Conservation (phyloP, 805 yeast genomes). For the Candida qinlingensis region DNA sequence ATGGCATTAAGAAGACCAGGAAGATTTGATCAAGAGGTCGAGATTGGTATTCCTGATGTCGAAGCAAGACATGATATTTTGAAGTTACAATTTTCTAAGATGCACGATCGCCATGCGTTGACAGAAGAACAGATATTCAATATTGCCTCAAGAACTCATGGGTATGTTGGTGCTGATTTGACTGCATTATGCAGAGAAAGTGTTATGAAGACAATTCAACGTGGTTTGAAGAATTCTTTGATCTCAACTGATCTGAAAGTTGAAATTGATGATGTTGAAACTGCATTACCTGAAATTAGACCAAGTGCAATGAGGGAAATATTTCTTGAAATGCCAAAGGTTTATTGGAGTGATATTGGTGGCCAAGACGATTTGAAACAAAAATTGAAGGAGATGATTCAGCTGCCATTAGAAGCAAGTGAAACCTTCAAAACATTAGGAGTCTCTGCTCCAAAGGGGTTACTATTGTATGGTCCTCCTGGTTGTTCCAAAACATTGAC, state of each 20-base stretch:
- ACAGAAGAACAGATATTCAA: slow-evolving; percentile 47
- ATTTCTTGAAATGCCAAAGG: slow-evolving; percentile 89
- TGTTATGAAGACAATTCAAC: slow-evolving; percentile 74
- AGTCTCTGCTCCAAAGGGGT: slow-evolving; percentile 88
- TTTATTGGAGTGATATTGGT: slow-evolving; percentile 91
- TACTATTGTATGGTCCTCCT: slow-evolving; percentile 93
- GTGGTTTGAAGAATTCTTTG: slow-evolving; percentile 37
- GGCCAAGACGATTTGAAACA: slow-evolving; percentile 84
- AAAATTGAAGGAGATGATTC: slow-evolving; percentile 84
- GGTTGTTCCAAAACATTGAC: slow-evolving; percentile 95
- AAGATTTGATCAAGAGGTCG: slow-evolving; percentile 83
- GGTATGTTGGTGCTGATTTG: slow-evolving; percentile 95
- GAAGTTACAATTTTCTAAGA: slow-evolving; percentile 47
- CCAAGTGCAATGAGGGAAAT: slow-evolving; percentile 98
- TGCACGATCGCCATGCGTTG: slow-evolving; percentile 44
- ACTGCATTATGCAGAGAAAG: slow-evolving; percentile 85
- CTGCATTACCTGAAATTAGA: slow-evolving; percentile 71
- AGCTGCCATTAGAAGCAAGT: slow-evolving; percentile 80
- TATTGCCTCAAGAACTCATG: slow-evolving; percentile 81
- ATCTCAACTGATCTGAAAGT: slow-evolving; percentile 40
- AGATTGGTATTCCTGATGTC: slow-evolving; percentile 87
- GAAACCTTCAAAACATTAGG: slow-evolving; percentile 75
- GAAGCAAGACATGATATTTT: slow-evolving; percentile 74
- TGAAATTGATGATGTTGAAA: slow-evolving; percentile 51
- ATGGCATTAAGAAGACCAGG: slow-evolving; percentile 81